Percentiles rank a stretch among this genome's conserved stretches.
Conservation (phyloP, 345 rosid species). For the Corymbia maculata region DNA sequence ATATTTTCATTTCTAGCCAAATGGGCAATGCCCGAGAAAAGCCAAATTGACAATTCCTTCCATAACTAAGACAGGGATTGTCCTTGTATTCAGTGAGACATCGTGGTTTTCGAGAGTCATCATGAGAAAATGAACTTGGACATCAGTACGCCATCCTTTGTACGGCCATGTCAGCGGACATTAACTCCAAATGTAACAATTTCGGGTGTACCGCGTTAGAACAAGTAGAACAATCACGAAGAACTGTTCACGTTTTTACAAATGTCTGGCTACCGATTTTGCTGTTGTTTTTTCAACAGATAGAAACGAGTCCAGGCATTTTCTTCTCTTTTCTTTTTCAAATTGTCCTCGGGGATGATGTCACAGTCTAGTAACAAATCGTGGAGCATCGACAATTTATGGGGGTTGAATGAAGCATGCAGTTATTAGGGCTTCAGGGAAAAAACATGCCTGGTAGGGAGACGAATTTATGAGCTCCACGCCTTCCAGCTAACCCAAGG, state of each 20-base stretch:
- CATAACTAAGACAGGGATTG: background rate
- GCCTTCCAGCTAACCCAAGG: background rate
- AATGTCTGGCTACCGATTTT: background rate
- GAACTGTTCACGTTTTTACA: background rate
- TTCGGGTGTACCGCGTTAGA: background rate
- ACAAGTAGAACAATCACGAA: background rate
- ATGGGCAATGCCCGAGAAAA: background rate
- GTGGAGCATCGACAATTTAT: background rate
- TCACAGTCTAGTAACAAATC: background rate
- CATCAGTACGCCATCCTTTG: background rate
- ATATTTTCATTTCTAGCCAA: background rate
- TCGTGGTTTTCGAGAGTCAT: background rate
- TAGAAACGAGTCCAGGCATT: background rate
- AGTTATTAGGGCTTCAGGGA: background rate
- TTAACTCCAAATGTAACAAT: background rate
- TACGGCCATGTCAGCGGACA: background rate
- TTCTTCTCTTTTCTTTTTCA: background rate
- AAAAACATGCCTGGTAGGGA: background rate
- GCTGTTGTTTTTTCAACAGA: background rate
- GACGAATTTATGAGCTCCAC: background rate
- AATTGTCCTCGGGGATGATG: background rate
- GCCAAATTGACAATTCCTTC: background rate
- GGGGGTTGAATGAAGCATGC: background rate
- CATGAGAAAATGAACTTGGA: background rate
- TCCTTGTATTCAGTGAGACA: slow-evolving; percentile 7